A percentile compares a stretch with the other conserved stretches of the same genome.
These are phyloP conservation scores for Crucihimalaya himalaica DNA, from an alignment of 345 rosid species.

Conservation along the genomic window DNA sequence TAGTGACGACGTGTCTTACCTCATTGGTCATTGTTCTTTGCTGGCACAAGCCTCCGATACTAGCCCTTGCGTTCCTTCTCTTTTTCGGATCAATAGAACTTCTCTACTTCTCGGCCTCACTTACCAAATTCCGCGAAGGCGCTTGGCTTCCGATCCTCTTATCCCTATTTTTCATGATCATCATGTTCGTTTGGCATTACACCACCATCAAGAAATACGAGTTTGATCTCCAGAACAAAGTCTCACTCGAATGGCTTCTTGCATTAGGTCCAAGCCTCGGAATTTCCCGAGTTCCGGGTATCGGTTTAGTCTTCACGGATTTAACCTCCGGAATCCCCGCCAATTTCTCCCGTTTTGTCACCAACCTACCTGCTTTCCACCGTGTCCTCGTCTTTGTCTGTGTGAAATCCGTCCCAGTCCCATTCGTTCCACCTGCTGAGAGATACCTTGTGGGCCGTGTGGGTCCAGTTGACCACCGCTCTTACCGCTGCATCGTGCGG, in stretches of 20 bases:
- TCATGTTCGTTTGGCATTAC: constrained; percentile 98
- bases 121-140: constrained; percentile 92
- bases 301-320: constrained; percentile 91
- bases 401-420: constrained; percentile 92
- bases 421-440: constrained; percentile 84
- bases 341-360: constrained; percentile 95
- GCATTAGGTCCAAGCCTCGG: constrained; percentile 94
- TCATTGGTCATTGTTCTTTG: constrained; percentile 86
- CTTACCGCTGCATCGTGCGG: constrained; percentile 88
- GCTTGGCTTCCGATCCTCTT: constrained; percentile 99
- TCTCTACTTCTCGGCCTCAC: constrained; percentile 97
- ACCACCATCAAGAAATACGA: constrained; percentile 91
- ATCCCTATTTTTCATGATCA: constrained; percentile 77
- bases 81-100: constrained; percentile 86
- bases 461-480: constrained; percentile 80
- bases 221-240: constrained; percentile 93
- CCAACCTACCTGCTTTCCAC: constrained; percentile 98
- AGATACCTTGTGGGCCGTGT: constrained; percentile 95
- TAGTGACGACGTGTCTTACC: constrained; percentile 96
- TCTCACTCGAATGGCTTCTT: constrained; percentile 95
- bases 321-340: constrained; percentile 96
- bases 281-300: constrained; percentile 88
- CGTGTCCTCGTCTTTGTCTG: constrained; percentile 88
- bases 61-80: constrained; percentile 76
- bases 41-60: constrained; percentile 84